Conservation (phyloP, 2,329 filamentous ascomycete species). For the Mariannaea sp. region DNA sequence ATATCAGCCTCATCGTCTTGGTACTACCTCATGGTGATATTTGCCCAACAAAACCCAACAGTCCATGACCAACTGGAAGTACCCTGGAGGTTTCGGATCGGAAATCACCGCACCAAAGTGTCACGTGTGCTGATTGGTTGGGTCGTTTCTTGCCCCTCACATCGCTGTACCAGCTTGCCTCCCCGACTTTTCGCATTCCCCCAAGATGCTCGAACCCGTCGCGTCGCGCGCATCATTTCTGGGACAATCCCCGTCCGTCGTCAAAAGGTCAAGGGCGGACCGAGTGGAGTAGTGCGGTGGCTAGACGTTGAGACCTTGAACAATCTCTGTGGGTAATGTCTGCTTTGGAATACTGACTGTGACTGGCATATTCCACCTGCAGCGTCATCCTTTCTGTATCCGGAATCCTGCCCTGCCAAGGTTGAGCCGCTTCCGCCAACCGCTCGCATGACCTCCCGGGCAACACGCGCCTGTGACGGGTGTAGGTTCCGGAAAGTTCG, state of each 20-base stretch:
- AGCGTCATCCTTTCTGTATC: background rate
- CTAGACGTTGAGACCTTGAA: background rate
- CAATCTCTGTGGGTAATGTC: background rate
- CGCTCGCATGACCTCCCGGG: conserved; percentile 17
- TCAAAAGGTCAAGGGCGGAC: background rate
- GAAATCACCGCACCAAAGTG: background rate
- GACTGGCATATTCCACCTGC: too few species aligned
- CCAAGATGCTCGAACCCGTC: conserved; percentile 1
- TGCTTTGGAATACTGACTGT: background rate
- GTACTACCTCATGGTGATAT: too few species aligned
- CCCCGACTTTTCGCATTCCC: conserved; percentile 11
- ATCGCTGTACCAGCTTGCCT: conserved; percentile 11
- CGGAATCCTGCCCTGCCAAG: background rate
- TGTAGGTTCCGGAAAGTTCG: conserved; percentile 47
- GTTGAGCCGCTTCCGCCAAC: too few species aligned
- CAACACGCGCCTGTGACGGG: conserved; percentile 44
- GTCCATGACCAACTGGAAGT: too few species aligned
- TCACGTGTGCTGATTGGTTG: background rate
- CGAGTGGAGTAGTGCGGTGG: background rate
- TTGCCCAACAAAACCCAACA: too few species aligned
- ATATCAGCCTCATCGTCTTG: too few species aligned
- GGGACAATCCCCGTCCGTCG: background rate
- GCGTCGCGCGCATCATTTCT: background rate
- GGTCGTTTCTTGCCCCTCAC: background rate
- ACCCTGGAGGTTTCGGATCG: background rate